These are phyloP conservation scores for Lichtheimia ornata DNA, from an alignment of 371 early-diverging fungal species.

Conservation along the genomic window DNA sequence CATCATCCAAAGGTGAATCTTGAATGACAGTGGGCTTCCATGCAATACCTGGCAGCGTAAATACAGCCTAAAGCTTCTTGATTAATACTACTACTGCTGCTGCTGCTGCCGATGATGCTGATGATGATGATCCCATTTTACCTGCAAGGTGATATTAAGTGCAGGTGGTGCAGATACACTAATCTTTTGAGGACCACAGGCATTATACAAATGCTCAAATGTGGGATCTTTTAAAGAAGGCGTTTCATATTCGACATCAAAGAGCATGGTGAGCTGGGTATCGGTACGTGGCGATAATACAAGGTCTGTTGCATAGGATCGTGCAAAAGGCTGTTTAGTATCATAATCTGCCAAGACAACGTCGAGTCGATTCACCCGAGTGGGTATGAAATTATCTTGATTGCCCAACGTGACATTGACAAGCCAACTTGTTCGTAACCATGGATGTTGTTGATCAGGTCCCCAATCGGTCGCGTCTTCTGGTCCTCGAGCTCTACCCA, in stretches of 20 bases:
- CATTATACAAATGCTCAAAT: conserved; percentile 26
- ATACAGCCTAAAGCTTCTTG: conserved; percentile 22
- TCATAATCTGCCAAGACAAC: conserved; percentile 18
- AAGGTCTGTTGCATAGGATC: conserved; percentile 2
- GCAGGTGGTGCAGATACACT: conserved; percentile 16
- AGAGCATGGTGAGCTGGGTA: conserved; percentile 9
- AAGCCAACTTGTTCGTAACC: conserved; percentile 23
- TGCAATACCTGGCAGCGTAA: conserved; percentile 36
- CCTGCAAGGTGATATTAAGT: conserved; percentile 27
- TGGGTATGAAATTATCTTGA: conserved; percentile 30
- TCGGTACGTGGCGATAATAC: conserved; percentile 9
- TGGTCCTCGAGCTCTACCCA: conserved; percentile 6
- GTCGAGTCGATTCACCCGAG: conserved; percentile 19
- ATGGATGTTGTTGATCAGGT: conserved; percentile 19
- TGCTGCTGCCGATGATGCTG: too few species aligned
- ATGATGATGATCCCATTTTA: conserved; percentile 1
- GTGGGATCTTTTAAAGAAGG: conserved; percentile 22
- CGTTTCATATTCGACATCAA: conserved; percentile 19
- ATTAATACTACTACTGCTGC: too few species aligned
- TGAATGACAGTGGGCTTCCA: conserved; percentile 31
- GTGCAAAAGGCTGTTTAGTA: conserved; percentile 18
- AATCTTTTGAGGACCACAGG: conserved; percentile 28
- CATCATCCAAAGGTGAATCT: conserved; percentile 26
- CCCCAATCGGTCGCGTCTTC: conserved; percentile 26
- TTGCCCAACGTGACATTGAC: conserved; percentile 35